Conservation (phyloP, 305 asterid genomes). For the Plantago lanceolata region DNA sequence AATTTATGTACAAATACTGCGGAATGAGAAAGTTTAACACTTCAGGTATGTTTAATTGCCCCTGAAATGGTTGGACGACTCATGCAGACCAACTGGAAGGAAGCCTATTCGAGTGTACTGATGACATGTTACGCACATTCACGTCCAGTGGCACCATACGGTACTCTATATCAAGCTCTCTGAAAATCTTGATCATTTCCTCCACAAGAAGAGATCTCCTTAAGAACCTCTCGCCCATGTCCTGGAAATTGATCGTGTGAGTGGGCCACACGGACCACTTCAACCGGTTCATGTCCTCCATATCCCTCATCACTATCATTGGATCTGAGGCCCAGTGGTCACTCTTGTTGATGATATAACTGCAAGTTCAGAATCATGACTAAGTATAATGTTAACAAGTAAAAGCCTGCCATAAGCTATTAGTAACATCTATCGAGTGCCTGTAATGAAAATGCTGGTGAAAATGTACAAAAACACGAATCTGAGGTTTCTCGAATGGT, state of each 20-base stretch:
- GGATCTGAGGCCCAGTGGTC: conserved; percentile 29
- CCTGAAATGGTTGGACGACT: background rate
- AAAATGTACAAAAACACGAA: background rate
- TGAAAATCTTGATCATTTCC: conserved; percentile 33
- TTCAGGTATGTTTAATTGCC: background rate
- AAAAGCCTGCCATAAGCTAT: no score
- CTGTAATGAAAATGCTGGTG: background rate
- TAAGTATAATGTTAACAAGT: no score
- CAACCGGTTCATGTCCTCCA: conserved; percentile 28
- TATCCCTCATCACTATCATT: conserved; percentile 24
- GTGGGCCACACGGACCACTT: conserved; percentile 26
- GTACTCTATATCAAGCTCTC: conserved; percentile 34
- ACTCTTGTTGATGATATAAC: conserved; percentile 24
- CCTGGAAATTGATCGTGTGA: conserved; percentile 32
- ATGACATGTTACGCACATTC: conserved; percentile 14
- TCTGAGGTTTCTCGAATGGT: background rate
- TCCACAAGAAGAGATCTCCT: conserved; percentile 30
- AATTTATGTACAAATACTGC: background rate
- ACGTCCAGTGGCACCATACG: conserved; percentile 16
- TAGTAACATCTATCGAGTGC: background rate
- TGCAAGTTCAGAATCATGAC: conserved; percentile 9
- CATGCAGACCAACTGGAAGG: conserved; percentile 17
- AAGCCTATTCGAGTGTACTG: conserved; percentile 7
- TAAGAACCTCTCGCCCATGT: conserved; percentile 30
- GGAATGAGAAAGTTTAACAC: background rate